Base-by-base conservation (phyloP, 1,284 basidiomycete species). In the Quambalaria eucalypti region DNA sequence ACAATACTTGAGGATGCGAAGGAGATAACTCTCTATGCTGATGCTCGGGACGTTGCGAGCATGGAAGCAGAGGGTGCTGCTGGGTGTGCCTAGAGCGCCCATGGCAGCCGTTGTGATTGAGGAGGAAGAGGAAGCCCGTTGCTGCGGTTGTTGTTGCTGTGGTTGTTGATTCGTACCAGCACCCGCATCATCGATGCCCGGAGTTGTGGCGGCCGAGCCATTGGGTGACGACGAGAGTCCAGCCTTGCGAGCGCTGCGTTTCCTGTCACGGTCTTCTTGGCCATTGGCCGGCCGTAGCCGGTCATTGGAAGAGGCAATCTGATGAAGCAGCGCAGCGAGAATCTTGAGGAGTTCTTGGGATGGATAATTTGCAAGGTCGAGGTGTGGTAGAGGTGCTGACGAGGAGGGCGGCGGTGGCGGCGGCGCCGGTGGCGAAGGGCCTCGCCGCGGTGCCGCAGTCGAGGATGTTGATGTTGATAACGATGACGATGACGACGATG, bases 1-100 rank as follows among this genome's bases (percentile, higher is more conserved):
- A 76, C 93, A 98, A 76, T 98, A 98, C 74, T 93, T 96, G 77
- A 96, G 84, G 61, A 98, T 98, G 39, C 93, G 85, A 29, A 93
- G 79, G 9, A 98, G 83, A 74, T 98, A 98, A 2, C 88, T 85
- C 76, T 97, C 92, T 69, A 98, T 88, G 26, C 87, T 83, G 74
- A 98, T 97, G 30, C 88, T 88, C 8, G 93, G 93, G 28, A 97
- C 83, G 76, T 96, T 93, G 28, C 93, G 84, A 0, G 93, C 93
- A 76, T 97, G 92, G 76, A 97, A 97, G 44, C 89, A 88, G 30
- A 96, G 83, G 0, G 88, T 85, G 23, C 88, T 87, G 1, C 87
- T 85, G 1, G 87, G 85, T 8, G 87, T 87, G 2, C 82, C 81
- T 38, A 95, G 81, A 1, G 90, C 85, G 4, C 81, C 78, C 51